Evolutionary conservation across 192 early-diverging fungal species (phyloP), one percentile per base, ranked within the genome.

Genomic region (Entophlyctis luteolus): DNA sequence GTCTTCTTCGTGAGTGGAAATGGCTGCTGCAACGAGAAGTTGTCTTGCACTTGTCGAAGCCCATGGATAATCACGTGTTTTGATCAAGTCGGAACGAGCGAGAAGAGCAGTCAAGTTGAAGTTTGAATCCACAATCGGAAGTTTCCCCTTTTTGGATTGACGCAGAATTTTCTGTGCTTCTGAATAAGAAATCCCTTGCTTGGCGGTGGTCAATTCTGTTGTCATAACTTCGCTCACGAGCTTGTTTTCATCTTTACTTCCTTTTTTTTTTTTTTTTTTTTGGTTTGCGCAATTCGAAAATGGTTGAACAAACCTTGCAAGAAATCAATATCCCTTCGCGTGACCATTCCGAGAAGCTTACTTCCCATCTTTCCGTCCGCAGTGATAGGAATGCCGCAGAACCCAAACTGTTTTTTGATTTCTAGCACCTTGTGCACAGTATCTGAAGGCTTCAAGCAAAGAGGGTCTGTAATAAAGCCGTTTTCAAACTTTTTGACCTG

Each of bases 341-440:
- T 96, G 48, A 98, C 94, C 55, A 98, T 95, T 68, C 96, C 96
- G 35, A 98, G 74, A 28, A 98, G 80, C 81, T 91, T 92, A 67
- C 90, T 91, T 60, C 89, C 82, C 55, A 94, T 67, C 79, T 91
- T 88, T 62, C 96, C 96, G 65, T 79, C 87, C 60, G 89, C 89
- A 50, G 96, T 98, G 71, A 98, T 91, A 32, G 96, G 96, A 69
- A 98, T 92, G 31, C 96, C 96, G 56, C 91, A 93, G 82, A 94
- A 98, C 25, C 96, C 96, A 34, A 83, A 88, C 50, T 79, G 79
- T 29, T 79, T 75, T 86, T 98, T 98, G 79, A 96, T 91, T 33
- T 84, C 76, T 36, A 90, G 76, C 36, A 98, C 90, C 72, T 96
- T 91, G 48, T 83, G 77, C 37, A 96, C 93, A 34, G 84, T 90